Evolutionary conservation across 2,329 filamentous ascomycete species (phyloP), one percentile per base, ranked within the genome.

Genomic region (Colletotrichum euphorbiae): DNA sequence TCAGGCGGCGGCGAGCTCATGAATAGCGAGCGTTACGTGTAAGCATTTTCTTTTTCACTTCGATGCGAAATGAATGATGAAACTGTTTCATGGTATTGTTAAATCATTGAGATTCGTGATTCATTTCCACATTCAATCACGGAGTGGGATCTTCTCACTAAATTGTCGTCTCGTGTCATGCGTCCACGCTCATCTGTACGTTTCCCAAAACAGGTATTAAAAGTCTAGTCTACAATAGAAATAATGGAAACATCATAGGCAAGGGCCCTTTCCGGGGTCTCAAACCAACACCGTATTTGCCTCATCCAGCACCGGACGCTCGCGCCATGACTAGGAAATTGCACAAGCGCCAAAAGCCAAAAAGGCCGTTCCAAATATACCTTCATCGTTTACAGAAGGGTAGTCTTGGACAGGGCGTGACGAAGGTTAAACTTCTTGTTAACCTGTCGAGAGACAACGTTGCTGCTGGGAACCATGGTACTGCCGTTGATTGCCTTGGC

Each of bases 1-100:
- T 15, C 73, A 69, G 40, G 62, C 65, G 11, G 66, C 42, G 7
- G 59, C 40, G 17, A 52, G 48, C 8, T 67, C 31, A n/a, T 54
- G 48, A 54, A 19, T 54, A 19, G 13, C n/a, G 31, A 19, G 13
- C n/a, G 31, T 6, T 15, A 13, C 12, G 0, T n/a, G 11, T 40
- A 38, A n/a, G 17, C 17, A 24, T 54, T 7, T 7, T 12, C n/a
- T 8, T 19, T 21, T 19, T 2, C 28, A 28, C 28, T 28, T 28
- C 6, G 28, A 28, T 28, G 28, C 28, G 28, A 6, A 28, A 3
- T 6, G 4, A 28, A 28, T 5, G 4, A 6, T 28, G 24, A 6
- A 6, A 4, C 28, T 8, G 28, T 8, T 7, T 28, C 28, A 28
- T 28, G 4, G 0, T 28, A 1, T 28, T 8, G 2, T 28, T 28